phyloP scores from a whole-genome alignment of 2,329 filamentous ascomycete species.

The Scedosporium minutisporum region DNA sequence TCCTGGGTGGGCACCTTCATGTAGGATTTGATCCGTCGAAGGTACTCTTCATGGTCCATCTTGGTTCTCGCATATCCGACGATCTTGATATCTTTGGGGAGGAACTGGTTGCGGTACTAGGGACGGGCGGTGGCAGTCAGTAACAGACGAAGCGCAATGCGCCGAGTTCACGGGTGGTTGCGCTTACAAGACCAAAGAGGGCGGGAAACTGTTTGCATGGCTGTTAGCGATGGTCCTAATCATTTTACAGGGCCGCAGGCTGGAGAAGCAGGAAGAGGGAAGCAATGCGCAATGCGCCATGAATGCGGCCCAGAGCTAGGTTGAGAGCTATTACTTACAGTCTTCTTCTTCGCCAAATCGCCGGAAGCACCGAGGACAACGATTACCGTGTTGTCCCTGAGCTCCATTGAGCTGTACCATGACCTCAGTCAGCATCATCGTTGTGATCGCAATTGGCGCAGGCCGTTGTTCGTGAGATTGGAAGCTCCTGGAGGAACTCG shows the following conservation, averaged over 20 bases:
- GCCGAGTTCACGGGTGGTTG: background rate
- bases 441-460: background rate
- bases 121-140: background rate
- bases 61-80: constrained; percentile 98
- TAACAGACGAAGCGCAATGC: background rate
- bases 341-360: constrained; percentile 99
- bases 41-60: constrained; percentile 96
- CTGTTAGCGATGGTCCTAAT: constrained; percentile 1
- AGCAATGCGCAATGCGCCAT: too few species aligned
- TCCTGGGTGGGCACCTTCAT: constrained; percentile 99
- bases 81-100: constrained; percentile 91
- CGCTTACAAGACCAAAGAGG: constrained; percentile 85
- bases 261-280: too few species aligned
- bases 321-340: constrained; percentile 44
- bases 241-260: background rate
- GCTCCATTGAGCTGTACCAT: constrained; percentile 65
- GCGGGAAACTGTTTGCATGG: constrained; percentile 68
- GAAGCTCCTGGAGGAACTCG: background rate
- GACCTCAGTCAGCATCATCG: background rate
- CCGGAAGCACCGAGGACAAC: constrained; percentile 94
- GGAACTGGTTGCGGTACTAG: constrained; percentile 97
- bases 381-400: constrained; percentile 97
- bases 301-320: background rate
- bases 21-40: constrained; percentile 90
- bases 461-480: background rate